Evolutionary conservation across 768 basidiomycete genomes (phyloP), one percentile per base, ranked within the genome.

Genomic region (Amanita polypyramis): DNA sequence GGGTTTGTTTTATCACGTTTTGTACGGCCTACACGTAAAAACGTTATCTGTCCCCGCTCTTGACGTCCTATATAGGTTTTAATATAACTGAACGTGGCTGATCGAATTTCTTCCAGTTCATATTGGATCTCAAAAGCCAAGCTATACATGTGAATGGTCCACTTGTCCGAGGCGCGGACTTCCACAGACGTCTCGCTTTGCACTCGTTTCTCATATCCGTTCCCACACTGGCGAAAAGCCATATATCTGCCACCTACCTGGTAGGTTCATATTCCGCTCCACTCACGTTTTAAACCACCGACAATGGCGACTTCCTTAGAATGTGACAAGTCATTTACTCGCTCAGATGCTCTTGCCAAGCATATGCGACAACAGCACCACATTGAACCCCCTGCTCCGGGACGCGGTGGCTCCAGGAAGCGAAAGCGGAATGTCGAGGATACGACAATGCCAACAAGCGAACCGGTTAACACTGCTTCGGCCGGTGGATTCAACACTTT

Each of bases 221-320:
- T 88, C 85, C 9, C 93, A 97, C 61, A 95, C 93, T 0, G 93
- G 93, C 45, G 93, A 97, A 65, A 92, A 92, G 58, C 93, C 92
- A 0, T 96, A 92, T 59, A 80, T 76, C 19, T 97, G 93, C 60
- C 65, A 79, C 9, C 70, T 77, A 50, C 81, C 88, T 59, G 91
- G 92, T 86, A 51, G 55, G 81, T 40, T 35, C 11, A 29, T 19
- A 25, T 43, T 34, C 29, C 6, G 46, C n/a, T 36, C 15, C 41
- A 25, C n/a, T 32, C 19, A 23, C 32, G 38, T 42, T 32, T 23
- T 37, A 45, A 32, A 20, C 49, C 52, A 20, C 49, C 52, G 49
- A 49, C 50, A 36, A 45, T 52, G 47, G 23, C 45, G 7, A 39
- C 29, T 23, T 51, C 30, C 44, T 12, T 47, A 94, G 93, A 93